Evolutionary conservation across 163 green algal species (phyloP).

Genomic region (Chloromonas sp.): DNA sequence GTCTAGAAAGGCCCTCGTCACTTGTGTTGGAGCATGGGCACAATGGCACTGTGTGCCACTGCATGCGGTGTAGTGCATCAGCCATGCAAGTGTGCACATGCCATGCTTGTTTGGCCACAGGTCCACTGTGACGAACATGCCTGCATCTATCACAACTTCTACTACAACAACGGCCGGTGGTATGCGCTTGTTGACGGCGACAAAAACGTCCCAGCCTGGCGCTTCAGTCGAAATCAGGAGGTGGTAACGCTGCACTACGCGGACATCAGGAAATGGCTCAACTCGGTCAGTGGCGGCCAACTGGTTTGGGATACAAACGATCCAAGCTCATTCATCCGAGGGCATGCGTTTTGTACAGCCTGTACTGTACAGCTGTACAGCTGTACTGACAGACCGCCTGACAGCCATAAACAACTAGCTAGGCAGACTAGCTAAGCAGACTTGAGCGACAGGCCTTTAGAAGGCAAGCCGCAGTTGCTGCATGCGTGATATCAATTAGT

Average conservation of each 20-base stretch:
- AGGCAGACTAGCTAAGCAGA: too few species aligned
- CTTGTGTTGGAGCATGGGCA: not conserved
- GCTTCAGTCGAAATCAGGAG: conserved; percentile 55
- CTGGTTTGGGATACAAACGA: too few species aligned
- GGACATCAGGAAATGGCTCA: not conserved
- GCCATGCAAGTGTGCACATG: not conserved
- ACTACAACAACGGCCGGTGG: conserved; percentile 77
- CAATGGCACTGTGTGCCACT: not conserved
- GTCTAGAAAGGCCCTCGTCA: too few species aligned
- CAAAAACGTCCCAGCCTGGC: conserved; percentile 30
- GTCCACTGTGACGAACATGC: conserved; percentile 32
- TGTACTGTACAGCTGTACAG: too few species aligned
- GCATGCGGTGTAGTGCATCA: not conserved
- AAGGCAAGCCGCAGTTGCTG: too few species aligned
- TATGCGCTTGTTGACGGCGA: conserved; percentile 65
- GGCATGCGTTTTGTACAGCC: too few species aligned
- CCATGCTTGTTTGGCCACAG: not conserved
- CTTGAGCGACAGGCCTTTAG: too few species aligned
- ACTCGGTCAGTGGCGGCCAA: not conserved
- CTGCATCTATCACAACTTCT: conserved; percentile 77
- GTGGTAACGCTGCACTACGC: conserved; percentile 54
- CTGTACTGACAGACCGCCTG: too few species aligned
- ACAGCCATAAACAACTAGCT: too few species aligned
- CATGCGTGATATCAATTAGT: too few species aligned
- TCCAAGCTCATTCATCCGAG: too few species aligned